Evolutionary conservation across 441 rosid species (phyloP).

Genomic region (Erodium texanum): DNA sequence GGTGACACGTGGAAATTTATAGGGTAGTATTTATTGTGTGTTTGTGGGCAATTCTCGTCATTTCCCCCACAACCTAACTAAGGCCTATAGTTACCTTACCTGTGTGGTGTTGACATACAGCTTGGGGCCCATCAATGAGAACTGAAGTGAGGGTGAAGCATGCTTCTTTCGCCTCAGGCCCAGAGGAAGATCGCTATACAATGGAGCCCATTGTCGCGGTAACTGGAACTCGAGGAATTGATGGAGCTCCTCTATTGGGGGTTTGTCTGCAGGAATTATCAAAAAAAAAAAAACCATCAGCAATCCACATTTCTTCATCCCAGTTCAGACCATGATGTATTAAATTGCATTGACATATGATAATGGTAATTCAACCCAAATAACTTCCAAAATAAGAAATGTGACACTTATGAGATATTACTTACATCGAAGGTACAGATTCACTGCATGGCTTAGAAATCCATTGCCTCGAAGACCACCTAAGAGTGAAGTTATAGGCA

Average conservation of each 20-base stretch:
- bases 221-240: slow-evolving; percentile 88
- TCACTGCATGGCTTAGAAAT: slow-evolving; percentile 77
- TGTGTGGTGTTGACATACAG: slow-evolving; percentile 63
- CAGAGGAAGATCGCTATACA: slow-evolving; percentile 78
- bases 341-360: too few relatives aligned
- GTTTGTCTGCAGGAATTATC: slow-evolving; percentile 53
- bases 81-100: slow-evolving; percentile 49
- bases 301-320: too few relatives aligned
- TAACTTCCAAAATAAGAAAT: too few relatives aligned
- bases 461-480: slow-evolving; percentile 76
- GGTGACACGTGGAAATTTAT: too few relatives aligned
- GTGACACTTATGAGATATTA: not conserved
- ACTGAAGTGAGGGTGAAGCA: slow-evolving; percentile 65
- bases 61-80: not conserved
- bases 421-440: slow-evolving; percentile 89
- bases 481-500: slow-evolving; percentile 84
- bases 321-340: too few relatives aligned
- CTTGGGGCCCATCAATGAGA: slow-evolving; percentile 84
- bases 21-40: too few relatives aligned
- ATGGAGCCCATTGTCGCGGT: slow-evolving; percentile 94
- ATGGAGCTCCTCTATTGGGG: slow-evolving; percentile 79
- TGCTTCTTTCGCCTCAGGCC: slow-evolving; percentile 59
- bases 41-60: not conserved
- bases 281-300: too few relatives aligned
- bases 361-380: too few relatives aligned